Conservation (phyloP, 495 filamentous ascomycete species). For the Hypoxylon trugodes region DNA sequence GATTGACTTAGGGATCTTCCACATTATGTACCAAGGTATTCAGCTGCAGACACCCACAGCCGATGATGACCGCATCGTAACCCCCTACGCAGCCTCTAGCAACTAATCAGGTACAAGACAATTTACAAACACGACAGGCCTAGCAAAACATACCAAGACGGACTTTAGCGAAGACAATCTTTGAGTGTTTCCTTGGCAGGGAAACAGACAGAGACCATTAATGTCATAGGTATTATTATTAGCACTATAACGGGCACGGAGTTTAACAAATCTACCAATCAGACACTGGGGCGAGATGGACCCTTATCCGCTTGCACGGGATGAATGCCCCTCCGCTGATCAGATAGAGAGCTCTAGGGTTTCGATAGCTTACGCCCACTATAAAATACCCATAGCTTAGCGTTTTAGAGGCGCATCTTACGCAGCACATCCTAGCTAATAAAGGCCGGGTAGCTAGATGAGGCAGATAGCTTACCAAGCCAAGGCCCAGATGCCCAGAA, state of each 20-base stretch:
- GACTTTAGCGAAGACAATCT: slow-evolving; percentile 17
- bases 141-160: slow-evolving; percentile 34
- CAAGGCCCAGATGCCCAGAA: slow-evolving; percentile 7
- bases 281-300: slow-evolving; percentile 12
- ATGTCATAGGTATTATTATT: slow-evolving; percentile 33
- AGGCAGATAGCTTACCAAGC: slow-evolving; percentile 11
- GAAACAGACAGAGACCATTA: not conserved
- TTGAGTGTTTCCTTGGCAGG: slow-evolving; percentile 17
- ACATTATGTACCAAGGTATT: not conserved
- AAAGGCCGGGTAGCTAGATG: not conserved
- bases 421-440: slow-evolving; percentile 20
- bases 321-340: slow-evolving; percentile 27
- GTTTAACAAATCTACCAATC: slow-evolving; percentile 19
- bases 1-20: not conserved
- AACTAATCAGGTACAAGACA: no score
- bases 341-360: slow-evolving; percentile 13
- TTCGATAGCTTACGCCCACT: no score
- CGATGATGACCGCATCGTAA: slow-evolving; percentile 24
- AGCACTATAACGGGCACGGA: slow-evolving; percentile 19
- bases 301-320: slow-evolving; percentile 31
- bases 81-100: not conserved
- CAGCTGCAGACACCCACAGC: slow-evolving; percentile 8
- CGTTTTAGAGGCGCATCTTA: no score
- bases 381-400: no score
- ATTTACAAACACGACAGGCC: slow-evolving; percentile 5